Base-by-base conservation (phyloP, 441 rosid genomes). In the Raphanus hybrid region DNA sequence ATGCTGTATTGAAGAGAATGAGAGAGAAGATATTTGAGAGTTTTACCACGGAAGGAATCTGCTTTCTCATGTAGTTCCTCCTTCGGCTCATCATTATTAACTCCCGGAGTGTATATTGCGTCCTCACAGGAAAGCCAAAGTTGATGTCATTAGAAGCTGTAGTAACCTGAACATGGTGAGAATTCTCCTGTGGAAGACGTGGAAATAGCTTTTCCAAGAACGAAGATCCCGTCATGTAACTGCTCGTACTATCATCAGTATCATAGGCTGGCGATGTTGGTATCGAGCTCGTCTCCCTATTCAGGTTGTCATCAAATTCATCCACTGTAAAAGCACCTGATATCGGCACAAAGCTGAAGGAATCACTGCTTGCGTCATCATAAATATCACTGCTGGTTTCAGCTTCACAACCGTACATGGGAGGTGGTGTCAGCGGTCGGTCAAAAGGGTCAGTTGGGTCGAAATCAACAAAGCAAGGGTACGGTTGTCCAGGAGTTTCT, bases 131-230 rank as follows among this genome's bases (percentile, higher is more conserved):
- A 48, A 15, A 75, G 1, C 79, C 76, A 37, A 75, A 70, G 14
- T 52, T 75, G 76, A 74, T 74, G 71, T 27, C 71, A 57, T 70
- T 79, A 26, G 79, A 34, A 29, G 67, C 69, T 79, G 78, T 83
- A 52, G 76, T 78, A 16, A 70, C 77, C 71, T 75, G 81, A 23
- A 27, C 62, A 50, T 63, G 57, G 54, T 73, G 67, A 70, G 84
- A 41, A 69, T 14, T 88, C 61, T 78, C 87, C 60, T 61, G 88
- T 75, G 81, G 87, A 67, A 85, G 81, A 73, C 89, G 75, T 35
- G 98, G 97, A 81, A 94, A 94, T 68, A 92, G 91, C 78, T 87
- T 83, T 83, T 91, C 95, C 89, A 94, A 82, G 82, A 92, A 87
- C 15, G 92, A 81, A 73, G 86, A 62, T 18, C 97, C 87, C 1